Evolutionary conservation across 2,329 filamentous ascomycete species (phyloP).

Genomic region (Aureobasidium sp.): DNA sequence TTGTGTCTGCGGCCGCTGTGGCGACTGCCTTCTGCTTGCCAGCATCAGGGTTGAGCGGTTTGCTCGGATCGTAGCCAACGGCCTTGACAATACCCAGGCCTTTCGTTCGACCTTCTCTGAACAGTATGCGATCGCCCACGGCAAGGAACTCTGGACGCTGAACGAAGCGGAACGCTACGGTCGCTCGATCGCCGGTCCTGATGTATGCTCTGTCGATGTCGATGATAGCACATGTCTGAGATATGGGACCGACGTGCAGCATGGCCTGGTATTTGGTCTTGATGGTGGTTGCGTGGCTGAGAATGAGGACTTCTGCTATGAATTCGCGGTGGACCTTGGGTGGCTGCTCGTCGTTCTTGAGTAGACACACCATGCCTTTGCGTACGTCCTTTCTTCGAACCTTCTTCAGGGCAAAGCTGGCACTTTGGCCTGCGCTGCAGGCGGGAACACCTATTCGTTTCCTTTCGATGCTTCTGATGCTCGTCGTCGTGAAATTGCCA

Average conservation of each 20-base stretch:
- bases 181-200: constrained; percentile 86
- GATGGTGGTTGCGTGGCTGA: constrained; percentile 94
- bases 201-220: constrained; percentile 96
- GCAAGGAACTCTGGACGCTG: constrained; percentile 89
- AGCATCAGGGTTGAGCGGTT: constrained; percentile 38
- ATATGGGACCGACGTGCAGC: constrained; percentile 91
- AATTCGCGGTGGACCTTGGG: constrained; percentile 50
- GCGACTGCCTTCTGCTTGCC: constrained; percentile 20
- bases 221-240: constrained; percentile 93
- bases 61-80: constrained; percentile 71
- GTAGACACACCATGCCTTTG: constrained; percentile 95
- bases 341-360: constrained; percentile 57
- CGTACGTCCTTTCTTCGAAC: constrained; percentile 85
- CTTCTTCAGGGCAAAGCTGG: constrained; percentile 82
- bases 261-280: constrained; percentile 96
- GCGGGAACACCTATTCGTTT: constrained; percentile 86
- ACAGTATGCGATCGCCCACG: constrained; percentile 81
- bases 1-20: not conserved
- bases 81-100: constrained; percentile 90
- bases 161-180: constrained; percentile 89
- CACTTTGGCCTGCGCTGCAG: constrained; percentile 85
- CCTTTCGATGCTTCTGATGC: constrained; percentile 85
- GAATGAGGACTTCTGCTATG: constrained; percentile 73
- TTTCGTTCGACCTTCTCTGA: constrained; percentile 91
- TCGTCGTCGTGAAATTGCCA: constrained; percentile 81